Base-by-base conservation (phyloP, 75 land plant species). In the Picea glauca region DNA sequence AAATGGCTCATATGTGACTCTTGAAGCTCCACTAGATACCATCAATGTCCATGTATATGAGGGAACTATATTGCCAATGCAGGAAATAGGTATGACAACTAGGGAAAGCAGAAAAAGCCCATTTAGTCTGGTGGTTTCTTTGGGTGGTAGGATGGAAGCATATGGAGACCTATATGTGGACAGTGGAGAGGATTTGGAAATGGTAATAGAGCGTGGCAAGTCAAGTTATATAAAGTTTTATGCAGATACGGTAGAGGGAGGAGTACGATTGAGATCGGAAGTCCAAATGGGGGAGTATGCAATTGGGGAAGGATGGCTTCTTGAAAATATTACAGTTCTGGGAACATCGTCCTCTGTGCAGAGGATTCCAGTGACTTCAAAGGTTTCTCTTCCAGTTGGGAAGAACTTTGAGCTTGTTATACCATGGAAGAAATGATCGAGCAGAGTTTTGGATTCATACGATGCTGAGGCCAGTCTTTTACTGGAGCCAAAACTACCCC, bases 31-130 rank as follows among this genome's bases (percentile, higher is more conserved):
- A 0, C 66, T 80, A 31, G 81, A 95, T 56, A 76, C 81, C 21
- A 78, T 89, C 61, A 92, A 95, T 68, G 95, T 91, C 14, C 98
- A 95, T 75, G 83, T 91, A 58, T 80, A 78, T 14, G 85, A 86
- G 61, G 88, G 86, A 40, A 78, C 87, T 40, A 93, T 92, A 30
- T 13, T 95, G 0, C 90, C 93, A 57, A 89, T 92, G 95, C 98
- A 95, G 77, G 82, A 78, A 43, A 83, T 76, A 12, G 95, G 85
- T 14, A 12, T 89, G 85, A 89, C 81, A 3, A 86, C 98, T 5
- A 74, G 78, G 43, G 79, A 74, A 33, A 91, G 89, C 17, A 81
- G 98, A 50, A 84, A 38, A 79, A 92, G 87, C 3, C 89, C 92
- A 5, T 93, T 92, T 68, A 83, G 83, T 13, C 80, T 91, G 8